These are phyloP conservation scores for Bisporella sp. DNA, from an alignment of 2,329 filamentous ascomycete species.

Conservation along the genomic window DNA sequence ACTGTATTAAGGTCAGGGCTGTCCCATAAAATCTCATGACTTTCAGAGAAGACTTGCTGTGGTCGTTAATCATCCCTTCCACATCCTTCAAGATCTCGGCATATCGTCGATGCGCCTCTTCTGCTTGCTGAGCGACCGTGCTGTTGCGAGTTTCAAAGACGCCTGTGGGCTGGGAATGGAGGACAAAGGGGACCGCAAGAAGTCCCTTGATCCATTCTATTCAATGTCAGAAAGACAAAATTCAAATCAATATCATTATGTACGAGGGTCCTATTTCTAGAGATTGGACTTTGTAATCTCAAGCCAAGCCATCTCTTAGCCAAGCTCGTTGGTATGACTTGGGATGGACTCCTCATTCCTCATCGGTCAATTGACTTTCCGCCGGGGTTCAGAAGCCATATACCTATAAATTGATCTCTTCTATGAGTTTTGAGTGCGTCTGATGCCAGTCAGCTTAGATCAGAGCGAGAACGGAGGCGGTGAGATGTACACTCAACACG, in stretches of 20 bases:
- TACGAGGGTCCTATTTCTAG: too few relatives aligned
- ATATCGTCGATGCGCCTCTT: slow-evolving; percentile 79
- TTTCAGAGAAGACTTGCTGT: slow-evolving; percentile 50
- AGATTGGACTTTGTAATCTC: too few relatives aligned
- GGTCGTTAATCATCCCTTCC: slow-evolving; percentile 84
- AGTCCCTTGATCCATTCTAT: slow-evolving; percentile 94
- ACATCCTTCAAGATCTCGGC: slow-evolving; percentile 94
- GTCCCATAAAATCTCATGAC: background rate
- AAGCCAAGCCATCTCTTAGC: background rate
- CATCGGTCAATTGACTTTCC: too few relatives aligned
- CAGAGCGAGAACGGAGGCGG: background rate
- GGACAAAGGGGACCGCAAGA: slow-evolving; percentile 89
- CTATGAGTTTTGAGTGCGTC: slow-evolving; percentile 76
- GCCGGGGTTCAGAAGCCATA: slow-evolving; percentile 6
- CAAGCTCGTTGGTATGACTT: too few relatives aligned
- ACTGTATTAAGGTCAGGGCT: slow-evolving; percentile 41
- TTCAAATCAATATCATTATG: background rate
- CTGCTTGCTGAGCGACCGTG: slow-evolving; percentile 64
- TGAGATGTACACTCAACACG: slow-evolving; percentile 63
- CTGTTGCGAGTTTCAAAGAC: slow-evolving; percentile 64
- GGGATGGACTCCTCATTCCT: too few relatives aligned
- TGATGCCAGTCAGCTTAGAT: slow-evolving; percentile 23
- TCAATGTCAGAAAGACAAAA: slow-evolving; percentile 2
- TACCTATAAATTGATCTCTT: slow-evolving; percentile 81
- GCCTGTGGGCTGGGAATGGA: slow-evolving; percentile 90